phyloP scores from a whole-genome alignment of 257 asterid species.

The Solanum peruvianum region DNA sequence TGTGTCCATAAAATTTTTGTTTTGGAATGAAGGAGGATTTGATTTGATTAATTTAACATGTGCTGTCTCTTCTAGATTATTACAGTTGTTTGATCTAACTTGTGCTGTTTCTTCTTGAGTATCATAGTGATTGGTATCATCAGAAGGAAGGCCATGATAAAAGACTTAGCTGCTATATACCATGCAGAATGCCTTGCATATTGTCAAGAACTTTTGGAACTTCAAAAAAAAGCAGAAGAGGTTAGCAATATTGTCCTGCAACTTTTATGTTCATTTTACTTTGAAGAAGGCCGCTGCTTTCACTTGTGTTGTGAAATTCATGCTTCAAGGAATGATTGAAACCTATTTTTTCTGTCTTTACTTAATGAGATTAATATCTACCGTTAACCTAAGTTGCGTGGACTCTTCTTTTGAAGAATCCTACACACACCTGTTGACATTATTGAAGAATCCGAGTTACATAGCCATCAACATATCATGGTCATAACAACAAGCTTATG shows the following conservation, averaged over 20 bases:
- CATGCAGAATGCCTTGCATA: conserved; percentile 92
- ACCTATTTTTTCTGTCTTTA: background rate
- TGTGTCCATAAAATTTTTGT: background rate
- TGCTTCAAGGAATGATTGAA: background rate
- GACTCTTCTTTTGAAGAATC: background rate
- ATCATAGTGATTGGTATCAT: conserved; percentile 77
- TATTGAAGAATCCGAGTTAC: background rate
- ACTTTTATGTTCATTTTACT: background rate
- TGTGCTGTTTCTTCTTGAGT: background rate
- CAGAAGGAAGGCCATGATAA: conserved; percentile 78
- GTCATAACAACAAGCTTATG: background rate
- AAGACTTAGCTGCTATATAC: conserved; percentile 77
- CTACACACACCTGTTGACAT: background rate
- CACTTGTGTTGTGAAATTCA: background rate
- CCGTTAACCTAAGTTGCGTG: background rate
- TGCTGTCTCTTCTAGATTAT: background rate
- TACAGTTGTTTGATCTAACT: conserved; percentile 1
- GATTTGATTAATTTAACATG: background rate
- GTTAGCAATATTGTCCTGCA: conserved; percentile 21
- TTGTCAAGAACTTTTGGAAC: conserved; percentile 86
- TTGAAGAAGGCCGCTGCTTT: background rate
- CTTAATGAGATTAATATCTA: background rate
- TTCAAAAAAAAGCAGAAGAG: conserved; percentile 74
- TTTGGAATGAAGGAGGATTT: background rate
- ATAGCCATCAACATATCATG: background rate